Percentiles rank a stretch among this genome's conserved stretches.
These are phyloP conservation scores for Fusarium cyanostomum DNA, from an alignment of 2,329 filamentous ascomycete genomes.

Conservation along the genomic window DNA sequence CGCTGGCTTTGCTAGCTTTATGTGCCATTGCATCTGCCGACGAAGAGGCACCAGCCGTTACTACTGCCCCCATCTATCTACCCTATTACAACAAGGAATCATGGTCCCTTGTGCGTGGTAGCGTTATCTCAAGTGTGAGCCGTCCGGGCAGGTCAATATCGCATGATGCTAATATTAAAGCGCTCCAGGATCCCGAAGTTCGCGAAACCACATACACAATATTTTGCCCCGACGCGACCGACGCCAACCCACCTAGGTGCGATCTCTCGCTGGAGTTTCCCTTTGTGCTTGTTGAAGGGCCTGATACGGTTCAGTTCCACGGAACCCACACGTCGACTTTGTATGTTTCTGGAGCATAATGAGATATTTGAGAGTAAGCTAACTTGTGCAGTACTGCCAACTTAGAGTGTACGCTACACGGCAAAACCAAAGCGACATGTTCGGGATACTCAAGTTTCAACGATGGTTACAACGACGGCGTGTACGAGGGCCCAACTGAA, in stretches of 20 bases:
- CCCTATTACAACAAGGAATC: conserved; percentile 54
- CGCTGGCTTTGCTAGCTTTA: conserved; percentile 43
- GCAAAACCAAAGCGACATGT: conserved; percentile 57
- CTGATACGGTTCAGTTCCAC: conserved; percentile 55
- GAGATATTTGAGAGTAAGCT: not conserved
- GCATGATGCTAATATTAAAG: not conserved
- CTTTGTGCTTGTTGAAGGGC: conserved; percentile 58
- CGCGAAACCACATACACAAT: conserved; percentile 58
- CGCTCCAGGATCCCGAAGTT: conserved; percentile 40
- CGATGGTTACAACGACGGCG: conserved; percentile 51
- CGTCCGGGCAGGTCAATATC: not conserved
- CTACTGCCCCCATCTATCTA: conserved; percentile 57
- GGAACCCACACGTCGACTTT: conserved; percentile 55
- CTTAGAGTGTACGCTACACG: conserved; percentile 54
- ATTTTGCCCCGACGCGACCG: conserved; percentile 56
- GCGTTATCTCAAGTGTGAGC: conserved; percentile 55
- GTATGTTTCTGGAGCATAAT: conserved; percentile 43
- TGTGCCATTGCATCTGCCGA: conserved; percentile 34
- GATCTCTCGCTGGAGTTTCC: conserved; percentile 58
- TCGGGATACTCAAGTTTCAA: conserved; percentile 59
- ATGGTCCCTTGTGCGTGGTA: conserved; percentile 58
- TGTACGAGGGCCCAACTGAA: conserved; percentile 54
- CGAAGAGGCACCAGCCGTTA: conserved; percentile 42
- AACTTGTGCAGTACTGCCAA: conserved; percentile 52
- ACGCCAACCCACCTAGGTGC: conserved; percentile 53